Evolutionary conservation across 257 asterid species (phyloP).

Genomic region (Nicotiana attenuata): DNA sequence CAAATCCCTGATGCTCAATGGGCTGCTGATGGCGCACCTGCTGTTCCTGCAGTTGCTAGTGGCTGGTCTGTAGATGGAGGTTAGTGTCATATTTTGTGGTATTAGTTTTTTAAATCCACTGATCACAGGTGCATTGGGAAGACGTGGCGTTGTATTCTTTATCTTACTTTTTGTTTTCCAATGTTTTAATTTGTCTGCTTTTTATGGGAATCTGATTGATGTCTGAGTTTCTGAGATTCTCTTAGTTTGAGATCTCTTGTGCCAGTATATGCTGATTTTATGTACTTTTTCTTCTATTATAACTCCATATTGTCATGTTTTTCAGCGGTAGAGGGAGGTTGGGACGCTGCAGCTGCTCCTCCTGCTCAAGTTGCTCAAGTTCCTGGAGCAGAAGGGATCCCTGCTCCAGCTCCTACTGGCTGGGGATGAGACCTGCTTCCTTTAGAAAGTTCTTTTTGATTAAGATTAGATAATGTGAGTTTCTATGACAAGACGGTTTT

Average conservation of each 20-base stretch:
- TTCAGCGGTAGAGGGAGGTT: slow-evolving; percentile 4
- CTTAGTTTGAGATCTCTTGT: neutral
- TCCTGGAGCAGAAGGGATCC: neutral
- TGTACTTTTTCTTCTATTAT: neutral
- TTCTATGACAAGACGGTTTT: neutral
- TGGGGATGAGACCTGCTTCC: neutral
- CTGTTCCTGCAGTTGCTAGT: slow-evolving; percentile 18
- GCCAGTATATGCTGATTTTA: neutral
- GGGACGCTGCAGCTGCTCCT: neutral
- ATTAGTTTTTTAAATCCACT: neutral
- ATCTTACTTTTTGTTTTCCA: neutral
- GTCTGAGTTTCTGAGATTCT: neutral
- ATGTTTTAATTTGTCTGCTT: neutral
- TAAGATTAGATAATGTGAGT: slow-evolving; percentile 4
- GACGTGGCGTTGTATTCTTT: neutral
- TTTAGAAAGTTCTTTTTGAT: neutral
- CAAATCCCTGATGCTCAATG: slow-evolving; percentile 44
- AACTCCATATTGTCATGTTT: neutral
- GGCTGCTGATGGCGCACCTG: slow-evolving; percentile 24
- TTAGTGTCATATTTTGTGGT: slow-evolving; percentile 4
- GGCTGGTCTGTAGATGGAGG: slow-evolving; percentile 40
- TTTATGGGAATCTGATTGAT: neutral
- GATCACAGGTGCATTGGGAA: neutral
- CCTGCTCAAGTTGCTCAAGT: neutral
- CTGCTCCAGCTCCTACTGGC: neutral